These are phyloP conservation scores for Madurella fahalii DNA, from an alignment of 2,329 filamentous ascomycete genomes.

Conservation along the genomic window DNA sequence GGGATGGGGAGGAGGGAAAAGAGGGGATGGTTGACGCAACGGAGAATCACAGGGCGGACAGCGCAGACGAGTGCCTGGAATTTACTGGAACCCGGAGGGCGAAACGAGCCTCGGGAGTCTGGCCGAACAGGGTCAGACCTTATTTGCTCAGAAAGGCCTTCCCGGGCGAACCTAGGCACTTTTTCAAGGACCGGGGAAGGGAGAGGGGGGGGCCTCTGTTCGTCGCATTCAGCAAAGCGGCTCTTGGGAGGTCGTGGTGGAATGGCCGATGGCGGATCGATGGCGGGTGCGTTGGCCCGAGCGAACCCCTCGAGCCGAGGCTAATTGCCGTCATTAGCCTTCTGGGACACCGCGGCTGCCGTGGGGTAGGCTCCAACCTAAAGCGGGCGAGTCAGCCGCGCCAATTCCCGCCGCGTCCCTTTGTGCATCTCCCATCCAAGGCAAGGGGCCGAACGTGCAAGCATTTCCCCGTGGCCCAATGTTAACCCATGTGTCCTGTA, in stretches of 20 bases:
- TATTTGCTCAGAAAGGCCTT: conserved; percentile 4
- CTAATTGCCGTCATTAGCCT: conserved; percentile 24
- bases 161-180: conserved; percentile 21
- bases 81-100: conserved; percentile 2
- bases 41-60: neutral
- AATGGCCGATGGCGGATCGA: neutral
- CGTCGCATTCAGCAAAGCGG: conserved; percentile 3
- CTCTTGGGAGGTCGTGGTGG: neutral
- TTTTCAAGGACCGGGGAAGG: conserved; percentile 12
- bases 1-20: neutral
- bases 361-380: conserved; percentile 5
- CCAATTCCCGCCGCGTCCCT: conserved; percentile 8
- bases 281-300: conserved; percentile 23
- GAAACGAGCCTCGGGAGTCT: conserved; percentile 17
- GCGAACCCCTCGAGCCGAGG: conserved; percentile 26
- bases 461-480: neutral
- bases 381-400: conserved; percentile 18
- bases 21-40: neutral
- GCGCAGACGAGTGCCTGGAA: neutral
- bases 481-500: neutral
- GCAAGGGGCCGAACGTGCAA: too few relatives aligned
- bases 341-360: conserved; percentile 9
- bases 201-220: too few relatives aligned
- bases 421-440: neutral
- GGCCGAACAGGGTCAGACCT: conserved; percentile 16